Evolutionary conservation across 352 stramenopile genomes (phyloP), one percentile per base, ranked within the genome.

Genomic region (Pythium sp.): DNA sequence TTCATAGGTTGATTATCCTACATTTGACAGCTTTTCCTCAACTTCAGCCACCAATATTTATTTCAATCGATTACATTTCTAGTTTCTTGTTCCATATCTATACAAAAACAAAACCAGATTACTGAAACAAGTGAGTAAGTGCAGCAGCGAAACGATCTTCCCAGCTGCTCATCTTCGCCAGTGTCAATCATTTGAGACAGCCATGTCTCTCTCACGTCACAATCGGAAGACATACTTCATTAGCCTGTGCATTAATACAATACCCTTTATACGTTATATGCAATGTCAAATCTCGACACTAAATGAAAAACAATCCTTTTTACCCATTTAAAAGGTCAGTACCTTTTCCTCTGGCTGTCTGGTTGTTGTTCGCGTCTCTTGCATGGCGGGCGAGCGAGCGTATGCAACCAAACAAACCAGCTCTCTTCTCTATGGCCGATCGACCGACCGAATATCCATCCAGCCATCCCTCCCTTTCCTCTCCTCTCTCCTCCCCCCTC

Each of bases 141-240:
- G 22, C 30, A 9, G 43, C 43, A 51, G 43, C 43, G 51, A 7
- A 59, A 28, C 18, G 30, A 60, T 36, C 30, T 60, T 36, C 12
- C 4, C 9, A 34, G 30, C 30, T 60, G 18, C 43, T 51, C 28
- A 46, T 60, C 55, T 46, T 46, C 20, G n/a, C 6, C 15, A 43
- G 8, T 32, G 28, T 30, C 54, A 41, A 43, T 15, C 54, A 15
- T 24, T 24, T 41, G 55, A 60, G 20, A 46, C 55, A 14, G 55
- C 55, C 55, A 28, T 60, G 55, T 60, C 55, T 60, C 55, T 60
- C 55, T 41, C 54, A 30, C 28, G 55, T 26, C 55, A 60, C 55
- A 60, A 60, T 46, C 30, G 36, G 26, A 58, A 60, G 18, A 15
- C 34, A 24, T 8, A 5, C n/a, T 55, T 30, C 30, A 15, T 7